Evolutionary conservation across 345 rosid species (phyloP).

Genomic region (Arabis hirsuta): DNA sequence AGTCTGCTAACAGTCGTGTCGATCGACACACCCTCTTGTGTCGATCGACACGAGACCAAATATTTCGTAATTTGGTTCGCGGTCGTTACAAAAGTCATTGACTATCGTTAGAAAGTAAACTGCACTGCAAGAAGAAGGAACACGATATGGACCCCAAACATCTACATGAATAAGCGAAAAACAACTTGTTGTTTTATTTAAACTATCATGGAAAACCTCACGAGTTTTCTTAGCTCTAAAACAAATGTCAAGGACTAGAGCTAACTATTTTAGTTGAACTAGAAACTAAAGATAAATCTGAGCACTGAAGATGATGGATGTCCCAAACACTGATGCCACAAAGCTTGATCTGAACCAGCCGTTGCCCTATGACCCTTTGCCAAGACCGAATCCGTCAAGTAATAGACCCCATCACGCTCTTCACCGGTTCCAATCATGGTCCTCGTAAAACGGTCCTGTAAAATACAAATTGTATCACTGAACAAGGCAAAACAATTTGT

Average conservation of each 20-base stretch:
- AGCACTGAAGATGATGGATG: background rate
- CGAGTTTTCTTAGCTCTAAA: background rate
- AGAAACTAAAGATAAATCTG: background rate
- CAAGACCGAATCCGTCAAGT: background rate
- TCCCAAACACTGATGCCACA: background rate
- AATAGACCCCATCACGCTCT: background rate
- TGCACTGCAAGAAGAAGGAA: background rate
- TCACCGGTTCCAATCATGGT: background rate
- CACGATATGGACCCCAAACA: background rate
- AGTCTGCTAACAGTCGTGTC: too few relatives aligned
- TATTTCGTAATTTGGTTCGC: too few relatives aligned
- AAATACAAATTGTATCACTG: background rate
- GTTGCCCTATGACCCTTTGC: background rate
- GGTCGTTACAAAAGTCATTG: too few relatives aligned
- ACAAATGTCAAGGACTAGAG: background rate
- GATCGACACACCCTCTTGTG: too few relatives aligned
- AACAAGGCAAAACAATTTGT: slow-evolving; percentile 4
- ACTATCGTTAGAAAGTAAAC: background rate
- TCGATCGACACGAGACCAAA: too few relatives aligned
- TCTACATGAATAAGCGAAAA: background rate
- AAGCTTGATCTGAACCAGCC: background rate
- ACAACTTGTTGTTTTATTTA: background rate
- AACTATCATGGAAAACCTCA: too few relatives aligned
- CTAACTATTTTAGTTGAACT: too few relatives aligned
- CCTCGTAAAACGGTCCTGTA: background rate